These are phyloP conservation scores for Elymus sibiricus DNA, from an alignment of 176 grass and related monocot species.

Conservation along the genomic window DNA sequence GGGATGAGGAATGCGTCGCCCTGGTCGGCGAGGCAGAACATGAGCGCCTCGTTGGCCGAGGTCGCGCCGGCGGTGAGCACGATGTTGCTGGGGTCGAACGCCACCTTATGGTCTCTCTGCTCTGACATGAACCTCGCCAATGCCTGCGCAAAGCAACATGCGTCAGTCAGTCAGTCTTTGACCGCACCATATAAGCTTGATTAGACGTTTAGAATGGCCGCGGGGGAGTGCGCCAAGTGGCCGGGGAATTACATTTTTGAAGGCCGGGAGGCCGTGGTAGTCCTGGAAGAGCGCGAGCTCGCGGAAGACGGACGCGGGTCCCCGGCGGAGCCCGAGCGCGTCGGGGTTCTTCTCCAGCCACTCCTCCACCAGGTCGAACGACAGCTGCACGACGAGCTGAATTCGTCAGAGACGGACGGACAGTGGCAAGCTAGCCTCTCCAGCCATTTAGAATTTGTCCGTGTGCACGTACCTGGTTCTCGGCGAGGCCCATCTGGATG, in stretches of 20 bases:
- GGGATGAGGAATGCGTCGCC: slow-evolving; percentile 90
- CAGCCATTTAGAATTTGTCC: no score
- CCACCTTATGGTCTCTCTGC: slow-evolving; percentile 50
- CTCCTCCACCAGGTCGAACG: slow-evolving; percentile 77
- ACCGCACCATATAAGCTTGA: neutral
- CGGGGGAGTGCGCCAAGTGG: neutral
- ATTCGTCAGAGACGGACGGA: no score
- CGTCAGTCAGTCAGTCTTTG: neutral
- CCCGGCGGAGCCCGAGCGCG: slow-evolving; percentile 52
- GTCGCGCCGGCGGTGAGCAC: slow-evolving; percentile 92
- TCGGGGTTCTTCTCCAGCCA: slow-evolving; percentile 78
- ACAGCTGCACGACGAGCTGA: slow-evolving; percentile 41
- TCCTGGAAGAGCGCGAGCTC: slow-evolving; percentile 99
- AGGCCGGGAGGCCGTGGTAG: slow-evolving; percentile 84
- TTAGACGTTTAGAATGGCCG: no score
- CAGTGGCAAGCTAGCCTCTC: no score
- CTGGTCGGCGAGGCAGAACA: slow-evolving; percentile 87
- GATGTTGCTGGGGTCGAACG: slow-evolving; percentile 71
- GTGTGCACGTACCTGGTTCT: slow-evolving; percentile 56
- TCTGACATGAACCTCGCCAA: slow-evolving; percentile 77
- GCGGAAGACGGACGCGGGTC: slow-evolving; percentile 65
- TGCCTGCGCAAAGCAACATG: slow-evolving; percentile 44
- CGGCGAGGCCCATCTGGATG: slow-evolving; percentile 98
- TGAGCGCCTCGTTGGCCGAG: slow-evolving; percentile 84
- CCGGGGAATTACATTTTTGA: slow-evolving; percentile 62